Evolutionary conservation across 371 early-diverging fungal species (phyloP).

Genomic region (Lichtheimia corymbifera): DNA sequence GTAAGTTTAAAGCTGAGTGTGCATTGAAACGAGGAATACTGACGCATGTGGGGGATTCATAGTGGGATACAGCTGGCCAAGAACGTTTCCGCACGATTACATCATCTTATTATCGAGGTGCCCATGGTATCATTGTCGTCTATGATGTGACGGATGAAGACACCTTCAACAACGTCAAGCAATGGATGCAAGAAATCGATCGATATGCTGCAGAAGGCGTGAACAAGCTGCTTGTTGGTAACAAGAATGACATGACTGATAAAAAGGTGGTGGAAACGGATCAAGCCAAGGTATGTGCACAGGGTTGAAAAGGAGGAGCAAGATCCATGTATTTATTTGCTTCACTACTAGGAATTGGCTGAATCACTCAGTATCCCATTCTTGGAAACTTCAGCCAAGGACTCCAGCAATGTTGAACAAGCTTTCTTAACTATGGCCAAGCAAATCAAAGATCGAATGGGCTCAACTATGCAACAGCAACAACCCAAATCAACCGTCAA

Average conservation of each 20-base stretch:
- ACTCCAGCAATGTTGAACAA: constrained; percentile 92
- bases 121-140: constrained; percentile 98
- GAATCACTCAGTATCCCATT: constrained; percentile 86
- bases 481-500: constrained; percentile 47
- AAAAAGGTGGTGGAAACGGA: constrained; percentile 81
- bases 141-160: constrained; percentile 98
- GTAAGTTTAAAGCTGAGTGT: constrained; percentile 37
- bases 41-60: neutral
- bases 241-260: constrained; percentile 96
- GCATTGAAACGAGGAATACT: constrained; percentile 82
- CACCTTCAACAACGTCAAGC: constrained; percentile 84
- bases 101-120: constrained; percentile 94
- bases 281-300: constrained; percentile 58
- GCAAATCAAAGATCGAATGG: constrained; percentile 76
- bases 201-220: constrained; percentile 59
- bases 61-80: constrained; percentile 99
- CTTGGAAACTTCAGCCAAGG: constrained; percentile 94
- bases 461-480: constrained; percentile 39
- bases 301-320: neutral
- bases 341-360: constrained; percentile 69
- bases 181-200: constrained; percentile 97
- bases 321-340: neutral
- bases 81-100: constrained; percentile 99
- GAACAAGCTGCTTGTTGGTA: constrained; percentile 96
- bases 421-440: constrained; percentile 95